Percentiles rank a stretch among this genome's conserved stretches.
phyloP scores from a whole-genome alignment of 345 rosid species.

The Pelargonium nanum region DNA sequence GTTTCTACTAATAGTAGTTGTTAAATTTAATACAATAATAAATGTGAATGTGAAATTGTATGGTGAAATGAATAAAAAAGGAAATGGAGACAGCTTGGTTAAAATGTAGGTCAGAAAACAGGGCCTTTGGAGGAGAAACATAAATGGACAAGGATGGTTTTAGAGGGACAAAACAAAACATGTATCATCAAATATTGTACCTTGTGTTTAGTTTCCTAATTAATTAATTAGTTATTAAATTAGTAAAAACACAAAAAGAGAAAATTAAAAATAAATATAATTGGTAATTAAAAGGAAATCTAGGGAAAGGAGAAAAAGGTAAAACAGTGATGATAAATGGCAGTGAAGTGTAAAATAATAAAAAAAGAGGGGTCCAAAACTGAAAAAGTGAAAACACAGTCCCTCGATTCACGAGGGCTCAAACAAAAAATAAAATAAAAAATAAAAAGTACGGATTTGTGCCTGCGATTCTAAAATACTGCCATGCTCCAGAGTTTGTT shows the following conservation, averaged over 20 bases:
- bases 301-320: constrained; percentile 9
- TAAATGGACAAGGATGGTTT: constrained; percentile 29
- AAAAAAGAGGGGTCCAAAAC: not conserved
- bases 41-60: no score
- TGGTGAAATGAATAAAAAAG: no score
- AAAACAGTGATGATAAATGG: constrained; percentile 6
- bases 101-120: constrained; percentile 7
- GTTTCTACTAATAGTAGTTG: no score
- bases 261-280: no score
- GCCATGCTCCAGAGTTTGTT: constrained; percentile 32
- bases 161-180: constrained; percentile 53
- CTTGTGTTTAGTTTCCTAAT: constrained; percentile 4
- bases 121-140: constrained; percentile 30
- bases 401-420: constrained; percentile 40
- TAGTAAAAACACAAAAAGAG: no score
- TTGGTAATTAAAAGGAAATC: constrained; percentile 4
- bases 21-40: no score
- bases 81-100: not conserved
- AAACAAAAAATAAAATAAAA: constrained; percentile 12
- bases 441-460: not conserved
- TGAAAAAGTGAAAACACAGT: constrained; percentile 10
- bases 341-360: constrained; percentile 3
- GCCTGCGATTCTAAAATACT: constrained; percentile 13
- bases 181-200: constrained; percentile 23
- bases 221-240: not conserved